These are phyloP conservation scores for Tricholoma matsutake DNA, from an alignment of 768 basidiomycete species.

Conservation along the genomic window DNA sequence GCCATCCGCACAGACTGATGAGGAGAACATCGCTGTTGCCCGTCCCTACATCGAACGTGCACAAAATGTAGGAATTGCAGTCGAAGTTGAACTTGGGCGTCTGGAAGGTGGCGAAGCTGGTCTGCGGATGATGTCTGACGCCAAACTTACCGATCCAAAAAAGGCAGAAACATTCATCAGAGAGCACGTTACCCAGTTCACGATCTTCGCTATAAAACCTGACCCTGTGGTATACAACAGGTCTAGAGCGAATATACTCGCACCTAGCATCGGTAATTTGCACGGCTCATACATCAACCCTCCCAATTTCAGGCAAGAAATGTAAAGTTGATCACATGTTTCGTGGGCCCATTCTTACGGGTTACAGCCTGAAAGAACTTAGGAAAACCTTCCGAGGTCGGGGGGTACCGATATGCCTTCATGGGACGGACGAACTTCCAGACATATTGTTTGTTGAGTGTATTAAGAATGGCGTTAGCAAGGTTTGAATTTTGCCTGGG, in stretches of 20 bases:
- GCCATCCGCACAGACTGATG: conserved; percentile 35
- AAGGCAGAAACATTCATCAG: conserved; percentile 43
- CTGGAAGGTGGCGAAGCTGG: conserved; percentile 50
- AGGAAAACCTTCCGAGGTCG: conserved; percentile 31
- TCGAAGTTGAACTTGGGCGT: conserved; percentile 47
- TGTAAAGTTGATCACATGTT: conserved; percentile 23
- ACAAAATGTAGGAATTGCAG: conserved; percentile 34
- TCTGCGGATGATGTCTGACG: conserved; percentile 42
- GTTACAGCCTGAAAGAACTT: conserved; percentile 33
- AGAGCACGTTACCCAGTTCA: conserved; percentile 23
- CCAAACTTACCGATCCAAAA: conserved; percentile 42
- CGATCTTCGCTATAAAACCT: neutral
- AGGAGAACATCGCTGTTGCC: conserved; percentile 44
- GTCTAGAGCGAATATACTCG: conserved; percentile 42
- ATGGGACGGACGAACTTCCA: conserved; percentile 44
- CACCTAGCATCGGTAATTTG: conserved; percentile 47
- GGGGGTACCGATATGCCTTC: conserved; percentile 37
- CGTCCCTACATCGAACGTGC: conserved; percentile 44
- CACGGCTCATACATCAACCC: conserved; percentile 45
- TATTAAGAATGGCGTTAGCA: conserved; percentile 44
- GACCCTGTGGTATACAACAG: conserved; percentile 17
- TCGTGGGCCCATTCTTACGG: neutral
- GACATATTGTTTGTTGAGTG: conserved; percentile 43
- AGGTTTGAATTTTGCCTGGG: conserved; percentile 19
- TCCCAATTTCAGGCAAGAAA: conserved; percentile 43